Conservation (phyloP, 352 stramenopile genomes). For the Pseudoperonospora humuli region DNA sequence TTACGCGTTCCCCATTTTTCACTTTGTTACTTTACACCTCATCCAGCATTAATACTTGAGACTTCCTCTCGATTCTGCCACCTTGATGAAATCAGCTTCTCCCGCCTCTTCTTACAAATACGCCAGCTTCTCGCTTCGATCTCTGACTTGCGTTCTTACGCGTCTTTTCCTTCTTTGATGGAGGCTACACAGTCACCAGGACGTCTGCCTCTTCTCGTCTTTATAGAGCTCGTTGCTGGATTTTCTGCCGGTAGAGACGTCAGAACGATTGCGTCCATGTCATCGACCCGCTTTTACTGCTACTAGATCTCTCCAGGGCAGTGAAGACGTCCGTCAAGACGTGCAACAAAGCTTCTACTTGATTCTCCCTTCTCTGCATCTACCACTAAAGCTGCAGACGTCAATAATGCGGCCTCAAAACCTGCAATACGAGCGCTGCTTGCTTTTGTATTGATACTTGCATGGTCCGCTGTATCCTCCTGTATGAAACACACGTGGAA, state of each 20-base stretch:
- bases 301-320: not conserved
- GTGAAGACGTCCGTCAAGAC: constrained; percentile 4
- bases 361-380: not conserved
- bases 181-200: constrained; percentile 5
- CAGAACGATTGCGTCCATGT: not conserved
- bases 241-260: not conserved
- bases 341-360: constrained; percentile 5
- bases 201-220: constrained; percentile 9
- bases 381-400: constrained; percentile 4
- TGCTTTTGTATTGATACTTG: not conserved
- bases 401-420: constrained; percentile 8
- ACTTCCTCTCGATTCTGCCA: constrained; percentile 13
- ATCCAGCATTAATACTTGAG: too few relatives aligned
- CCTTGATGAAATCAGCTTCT: constrained; percentile 19
- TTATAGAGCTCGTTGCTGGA: not conserved
- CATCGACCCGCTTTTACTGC: not conserved
- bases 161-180: constrained; percentile 22
- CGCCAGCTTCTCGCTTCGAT: constrained; percentile 30
- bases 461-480: not conserved
- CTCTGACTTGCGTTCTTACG: constrained; percentile 34
- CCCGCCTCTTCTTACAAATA: constrained; percentile 21
- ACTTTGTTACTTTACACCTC: constrained; percentile 12
- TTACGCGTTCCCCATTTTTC: constrained; percentile 16
- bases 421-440: constrained; percentile 1
- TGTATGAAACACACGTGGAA: constrained; percentile 24